Percentiles rank a stretch among this genome's conserved stretches.
phyloP scores from a whole-genome alignment of 2,329 filamentous ascomycete species.

The Tolypocladium inflatum region DNA sequence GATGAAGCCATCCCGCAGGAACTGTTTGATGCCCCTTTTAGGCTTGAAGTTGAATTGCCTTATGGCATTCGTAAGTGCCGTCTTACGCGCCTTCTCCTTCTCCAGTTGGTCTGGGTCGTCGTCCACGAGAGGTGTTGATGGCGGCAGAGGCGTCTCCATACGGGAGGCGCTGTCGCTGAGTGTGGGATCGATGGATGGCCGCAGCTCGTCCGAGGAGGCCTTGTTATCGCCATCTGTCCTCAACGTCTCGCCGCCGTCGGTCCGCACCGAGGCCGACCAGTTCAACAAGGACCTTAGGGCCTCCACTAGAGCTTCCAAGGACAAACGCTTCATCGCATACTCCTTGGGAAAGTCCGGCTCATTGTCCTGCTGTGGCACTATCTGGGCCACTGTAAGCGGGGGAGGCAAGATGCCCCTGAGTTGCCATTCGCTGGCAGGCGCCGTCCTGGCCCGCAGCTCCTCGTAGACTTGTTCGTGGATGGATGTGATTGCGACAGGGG shows the following conservation, averaged over 20 bases:
- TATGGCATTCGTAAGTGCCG: constrained; percentile 79
- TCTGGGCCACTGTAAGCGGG: constrained; percentile 70
- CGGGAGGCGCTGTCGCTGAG: constrained; percentile 51
- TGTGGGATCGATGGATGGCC: constrained; percentile 61
- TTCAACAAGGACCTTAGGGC: constrained; percentile 83
- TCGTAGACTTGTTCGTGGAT: constrained; percentile 80
- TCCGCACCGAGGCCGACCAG: constrained; percentile 63
- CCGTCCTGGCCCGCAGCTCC: constrained; percentile 59
- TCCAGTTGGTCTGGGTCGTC: constrained; percentile 94
- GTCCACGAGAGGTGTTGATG: constrained; percentile 62
- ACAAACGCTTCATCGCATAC: constrained; percentile 83
- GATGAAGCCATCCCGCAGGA: constrained; percentile 83
- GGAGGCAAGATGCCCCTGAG: constrained; percentile 77
- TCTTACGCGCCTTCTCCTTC: constrained; percentile 89
- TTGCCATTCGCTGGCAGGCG: constrained; percentile 69
- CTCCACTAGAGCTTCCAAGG: constrained; percentile 80
- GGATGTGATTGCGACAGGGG: constrained; percentile 64
- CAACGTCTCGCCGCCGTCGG: constrained; percentile 37
- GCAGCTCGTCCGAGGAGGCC: constrained; percentile 35
- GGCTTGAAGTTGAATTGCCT: constrained; percentile 97
- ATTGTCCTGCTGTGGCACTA: constrained; percentile 47
- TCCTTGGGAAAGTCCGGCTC: constrained; percentile 75
- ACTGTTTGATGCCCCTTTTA: constrained; percentile 78
- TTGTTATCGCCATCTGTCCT: constrained; percentile 25
- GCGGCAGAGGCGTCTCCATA: constrained; percentile 45